Conservation (phyloP, 2,329 filamentous ascomycete genomes). For the Botrytis porri region DNA sequence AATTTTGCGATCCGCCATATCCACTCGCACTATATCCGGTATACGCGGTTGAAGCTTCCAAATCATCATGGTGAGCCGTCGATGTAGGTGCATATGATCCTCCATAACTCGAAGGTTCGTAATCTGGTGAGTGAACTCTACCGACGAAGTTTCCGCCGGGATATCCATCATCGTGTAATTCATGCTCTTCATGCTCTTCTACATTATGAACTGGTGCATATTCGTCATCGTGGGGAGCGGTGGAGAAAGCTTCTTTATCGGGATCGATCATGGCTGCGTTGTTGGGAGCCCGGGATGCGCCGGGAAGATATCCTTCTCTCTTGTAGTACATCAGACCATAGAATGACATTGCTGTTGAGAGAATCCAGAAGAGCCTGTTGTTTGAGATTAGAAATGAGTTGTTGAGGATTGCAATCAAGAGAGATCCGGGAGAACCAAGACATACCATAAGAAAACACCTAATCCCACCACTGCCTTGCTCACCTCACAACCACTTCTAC, state of each 20-base stretch:
- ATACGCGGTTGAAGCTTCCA: slow-evolving; percentile 36
- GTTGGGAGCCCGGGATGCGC: slow-evolving; percentile 38
- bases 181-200: slow-evolving; percentile 35
- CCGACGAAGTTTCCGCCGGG: slow-evolving; percentile 8
- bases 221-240: slow-evolving; percentile 64
- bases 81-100: slow-evolving; percentile 31
- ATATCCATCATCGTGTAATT: slow-evolving; percentile 25
- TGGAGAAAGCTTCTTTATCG: slow-evolving; percentile 67
- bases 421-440: background rate
- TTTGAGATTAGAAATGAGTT: slow-evolving; percentile 15
- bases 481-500: slow-evolving; percentile 54
- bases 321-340: slow-evolving; percentile 62
- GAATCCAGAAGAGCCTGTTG: slow-evolving; percentile 53
- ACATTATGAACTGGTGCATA: slow-evolving; percentile 59
- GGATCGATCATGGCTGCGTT: slow-evolving; percentile 56
- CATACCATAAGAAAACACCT: slow-evolving; percentile 62
- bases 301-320: slow-evolving; percentile 59
- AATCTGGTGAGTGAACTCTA: slow-evolving; percentile 14
- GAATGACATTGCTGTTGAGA: slow-evolving; percentile 54
- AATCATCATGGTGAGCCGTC: slow-evolving; percentile 42
- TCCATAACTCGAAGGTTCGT: slow-evolving; percentile 24
- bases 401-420: background rate
- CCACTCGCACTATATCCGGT: slow-evolving; percentile 46
- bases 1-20: slow-evolving; percentile 15
- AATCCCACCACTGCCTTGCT: slow-evolving; percentile 63